Evolutionary conservation across 106 monocot genomes (phyloP), one percentile per base, ranked within the genome.

Genomic region (Chionographis japonica): DNA sequence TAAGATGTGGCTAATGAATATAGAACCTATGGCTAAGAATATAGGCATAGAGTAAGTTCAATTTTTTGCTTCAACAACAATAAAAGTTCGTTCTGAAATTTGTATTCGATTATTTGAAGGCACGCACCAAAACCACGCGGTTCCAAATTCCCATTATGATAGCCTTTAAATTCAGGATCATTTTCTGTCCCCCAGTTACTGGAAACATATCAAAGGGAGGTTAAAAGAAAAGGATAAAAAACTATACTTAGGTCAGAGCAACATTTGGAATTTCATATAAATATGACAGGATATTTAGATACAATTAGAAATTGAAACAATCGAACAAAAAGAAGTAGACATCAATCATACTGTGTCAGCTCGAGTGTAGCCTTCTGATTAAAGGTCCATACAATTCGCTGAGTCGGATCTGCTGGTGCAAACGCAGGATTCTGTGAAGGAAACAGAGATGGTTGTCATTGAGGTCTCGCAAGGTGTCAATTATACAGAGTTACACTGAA

Each of bases 181-280:
- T 54, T 92, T 80, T 97, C 97, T 38, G 97, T 89, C 19, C 97
- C 97, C 97, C 97, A 97, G 68, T 97, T 97, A 68, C 97, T 97
- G 67, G 54, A 63, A 13, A 12, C 54, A 37, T 8, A 72, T 35
- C 12, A 42, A 49, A 74, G 40, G 63, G 2, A 60, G 19, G 40
- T 52, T 19, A 65, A 15, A 14, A 58, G 18, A 7, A 41, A 62
- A 41, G 15, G 4, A 41, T 11, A 4, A 70, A 7, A 14, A 62
- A 16, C 9, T 15, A 36, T 1, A 0, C 62, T 40, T 13, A 46
- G 35, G 37, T 8, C 10, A 36, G 5, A 59, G 16, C 4, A 59
- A 8, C 4, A 36, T 59, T 1, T 12, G 4, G 2, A 27, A 59
- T 10, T 15, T 15, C 20, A 56, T 5, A 56, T 8, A 16, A 35